phyloP scores from a whole-genome alignment of 2,329 filamentous ascomycete genomes.

The Scedosporium aurantiacum region DNA sequence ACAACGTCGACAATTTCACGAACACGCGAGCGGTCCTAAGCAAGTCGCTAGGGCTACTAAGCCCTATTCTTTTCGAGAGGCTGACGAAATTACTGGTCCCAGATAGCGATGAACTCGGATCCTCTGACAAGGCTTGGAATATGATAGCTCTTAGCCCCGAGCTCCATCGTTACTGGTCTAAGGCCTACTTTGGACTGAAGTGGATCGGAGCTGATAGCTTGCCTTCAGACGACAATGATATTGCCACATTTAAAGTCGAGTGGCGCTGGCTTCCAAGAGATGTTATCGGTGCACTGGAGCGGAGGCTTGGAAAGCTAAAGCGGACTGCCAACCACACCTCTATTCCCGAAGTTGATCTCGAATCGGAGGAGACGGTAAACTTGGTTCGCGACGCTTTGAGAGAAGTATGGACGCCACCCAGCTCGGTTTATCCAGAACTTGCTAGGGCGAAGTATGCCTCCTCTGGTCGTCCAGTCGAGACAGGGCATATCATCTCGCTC shows the following conservation, averaged over 20 bases:
- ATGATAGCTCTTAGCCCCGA: not conserved
- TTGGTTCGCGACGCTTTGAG: not conserved
- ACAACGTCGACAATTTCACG: too few species aligned
- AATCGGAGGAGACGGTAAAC: not conserved
- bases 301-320: not conserved
- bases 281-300: not conserved
- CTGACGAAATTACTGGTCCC: not conserved
- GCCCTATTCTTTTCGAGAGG: too few species aligned
- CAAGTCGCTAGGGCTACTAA: too few species aligned
- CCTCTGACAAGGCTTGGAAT: not conserved
- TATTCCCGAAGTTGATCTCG: not conserved
- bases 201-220: not conserved
- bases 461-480: not conserved
- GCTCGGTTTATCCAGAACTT: not conserved
- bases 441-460: not conserved
- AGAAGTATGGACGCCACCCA: not conserved
- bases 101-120: not conserved
- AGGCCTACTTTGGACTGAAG: not conserved
- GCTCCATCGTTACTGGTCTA: not conserved
- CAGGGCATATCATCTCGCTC: not conserved
- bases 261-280: not conserved
- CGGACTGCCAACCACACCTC: not conserved
- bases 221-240: too few species aligned
- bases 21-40: too few species aligned
- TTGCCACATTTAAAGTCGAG: not conserved